These are phyloP conservation scores for Ophiostoma piceae DNA, from an alignment of 2,329 filamentous ascomycete species.

Conservation along the genomic window DNA sequence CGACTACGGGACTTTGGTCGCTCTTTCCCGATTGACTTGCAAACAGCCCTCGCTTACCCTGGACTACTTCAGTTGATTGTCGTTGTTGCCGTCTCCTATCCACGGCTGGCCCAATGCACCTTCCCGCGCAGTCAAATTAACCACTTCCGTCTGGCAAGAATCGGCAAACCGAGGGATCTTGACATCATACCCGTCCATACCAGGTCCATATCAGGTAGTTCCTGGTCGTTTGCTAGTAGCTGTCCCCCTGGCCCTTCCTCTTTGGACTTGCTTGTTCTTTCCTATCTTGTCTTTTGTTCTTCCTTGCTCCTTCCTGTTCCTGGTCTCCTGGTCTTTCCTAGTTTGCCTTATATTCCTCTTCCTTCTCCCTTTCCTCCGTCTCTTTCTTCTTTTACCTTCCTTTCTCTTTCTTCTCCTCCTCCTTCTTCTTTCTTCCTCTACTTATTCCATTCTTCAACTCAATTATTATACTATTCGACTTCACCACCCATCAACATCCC, in stretches of 20 bases:
- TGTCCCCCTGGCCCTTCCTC: constrained; percentile 3
- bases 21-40: background rate
- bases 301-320: background rate
- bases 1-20: background rate
- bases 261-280: background rate
- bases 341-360: background rate
- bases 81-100: background rate
- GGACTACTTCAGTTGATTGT: background rate
- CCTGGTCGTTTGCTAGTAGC: background rate
- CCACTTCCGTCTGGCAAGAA: background rate
- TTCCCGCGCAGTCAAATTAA: background rate
- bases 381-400: background rate
- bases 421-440: background rate
- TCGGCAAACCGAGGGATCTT: constrained; percentile 3
- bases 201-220: background rate
- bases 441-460: background rate
- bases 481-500: background rate
- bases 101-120: constrained; percentile 1
- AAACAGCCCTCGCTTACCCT: background rate
- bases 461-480: background rate
- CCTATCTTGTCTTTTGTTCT: background rate
- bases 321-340: background rate
- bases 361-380: background rate
- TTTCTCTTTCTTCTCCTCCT: background rate
- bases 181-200: background rate